Percentiles rank a stretch among this genome's conserved stretches.
phyloP scores from a whole-genome alignment of 2,329 filamentous ascomycete species.

The Chrysoporthe austroafricana region DNA sequence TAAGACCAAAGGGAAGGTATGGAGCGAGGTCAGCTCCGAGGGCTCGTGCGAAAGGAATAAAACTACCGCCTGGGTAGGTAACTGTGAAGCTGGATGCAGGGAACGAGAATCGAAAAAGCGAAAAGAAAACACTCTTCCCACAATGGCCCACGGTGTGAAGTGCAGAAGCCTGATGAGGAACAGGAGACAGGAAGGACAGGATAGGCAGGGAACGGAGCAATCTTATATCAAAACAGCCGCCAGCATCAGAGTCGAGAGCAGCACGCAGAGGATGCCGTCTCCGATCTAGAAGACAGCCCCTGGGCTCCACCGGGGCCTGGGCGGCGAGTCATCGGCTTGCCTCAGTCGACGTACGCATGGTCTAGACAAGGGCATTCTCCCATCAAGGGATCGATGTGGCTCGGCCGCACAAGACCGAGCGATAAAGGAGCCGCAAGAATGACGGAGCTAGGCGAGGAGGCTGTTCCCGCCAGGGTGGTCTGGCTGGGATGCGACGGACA shows the following conservation, averaged over 20 bases:
- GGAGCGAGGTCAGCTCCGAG: neutral
- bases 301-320: constrained; percentile 10
- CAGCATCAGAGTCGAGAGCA: neutral
- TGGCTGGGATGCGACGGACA: too few relatives aligned
- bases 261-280: constrained; percentile 9
- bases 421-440: constrained; percentile 7
- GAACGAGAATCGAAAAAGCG: neutral
- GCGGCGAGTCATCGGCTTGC: neutral
- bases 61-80: constrained; percentile 27
- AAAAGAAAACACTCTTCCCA: neutral
- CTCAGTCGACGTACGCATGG: neutral
- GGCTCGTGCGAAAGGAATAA: neutral
- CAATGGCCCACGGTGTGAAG: neutral
- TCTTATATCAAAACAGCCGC: neutral
- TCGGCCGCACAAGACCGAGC: neutral
- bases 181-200: neutral
- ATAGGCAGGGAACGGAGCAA: constrained; percentile 1
- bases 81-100: constrained; percentile 4
- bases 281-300: constrained; percentile 11
- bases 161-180: constrained; percentile 10
- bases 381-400: neutral
- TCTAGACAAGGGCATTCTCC: constrained; percentile 8
- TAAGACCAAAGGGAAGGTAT: neutral
- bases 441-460: neutral
- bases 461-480: neutral